phyloP scores from a whole-genome alignment of 2,329 filamentous ascomycete genomes.

The Chaetomiaceae sp. region DNA sequence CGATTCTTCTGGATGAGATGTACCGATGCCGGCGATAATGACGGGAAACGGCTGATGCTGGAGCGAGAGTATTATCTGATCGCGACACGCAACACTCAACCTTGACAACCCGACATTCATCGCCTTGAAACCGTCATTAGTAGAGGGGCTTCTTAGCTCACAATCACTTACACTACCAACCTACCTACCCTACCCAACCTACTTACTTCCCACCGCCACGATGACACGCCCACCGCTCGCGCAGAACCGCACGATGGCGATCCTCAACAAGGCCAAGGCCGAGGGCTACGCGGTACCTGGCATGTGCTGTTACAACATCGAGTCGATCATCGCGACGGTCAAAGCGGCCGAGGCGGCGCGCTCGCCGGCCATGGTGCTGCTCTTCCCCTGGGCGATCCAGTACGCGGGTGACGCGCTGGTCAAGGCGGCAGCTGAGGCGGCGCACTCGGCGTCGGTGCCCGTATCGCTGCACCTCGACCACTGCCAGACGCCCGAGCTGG shows the following conservation, averaged over 20 bases:
- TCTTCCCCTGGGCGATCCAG: constrained; percentile 68
- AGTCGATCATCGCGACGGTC: constrained; percentile 63
- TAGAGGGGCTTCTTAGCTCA: too few relatives aligned
- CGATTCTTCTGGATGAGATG: not conserved
- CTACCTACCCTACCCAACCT: not conserved
- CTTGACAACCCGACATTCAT: too few relatives aligned
- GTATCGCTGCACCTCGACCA: constrained; percentile 61
- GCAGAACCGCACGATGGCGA: constrained; percentile 47
- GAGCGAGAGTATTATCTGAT: too few relatives aligned
- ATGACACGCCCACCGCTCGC: constrained; percentile 35
- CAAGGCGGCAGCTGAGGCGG: constrained; percentile 49
- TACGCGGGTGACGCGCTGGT: constrained; percentile 55
- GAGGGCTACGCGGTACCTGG: constrained; percentile 54
- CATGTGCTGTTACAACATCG: constrained; percentile 62
- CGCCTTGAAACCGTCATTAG: too few relatives aligned
- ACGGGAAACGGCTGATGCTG: too few relatives aligned
- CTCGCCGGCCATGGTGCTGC: constrained; percentile 63
- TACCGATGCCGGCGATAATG: not conserved
- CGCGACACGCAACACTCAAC: too few relatives aligned
- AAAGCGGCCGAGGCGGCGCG: constrained; percentile 61
- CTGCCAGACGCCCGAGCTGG: constrained; percentile 57
- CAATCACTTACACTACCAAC: too few relatives aligned
- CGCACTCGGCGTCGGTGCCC: constrained; percentile 51
- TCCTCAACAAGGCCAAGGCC: constrained; percentile 49
- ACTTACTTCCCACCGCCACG: constrained; percentile 17